Conservation (phyloP, 1,284 basidiomycete genomes). For the Leccinum variabile region DNA sequence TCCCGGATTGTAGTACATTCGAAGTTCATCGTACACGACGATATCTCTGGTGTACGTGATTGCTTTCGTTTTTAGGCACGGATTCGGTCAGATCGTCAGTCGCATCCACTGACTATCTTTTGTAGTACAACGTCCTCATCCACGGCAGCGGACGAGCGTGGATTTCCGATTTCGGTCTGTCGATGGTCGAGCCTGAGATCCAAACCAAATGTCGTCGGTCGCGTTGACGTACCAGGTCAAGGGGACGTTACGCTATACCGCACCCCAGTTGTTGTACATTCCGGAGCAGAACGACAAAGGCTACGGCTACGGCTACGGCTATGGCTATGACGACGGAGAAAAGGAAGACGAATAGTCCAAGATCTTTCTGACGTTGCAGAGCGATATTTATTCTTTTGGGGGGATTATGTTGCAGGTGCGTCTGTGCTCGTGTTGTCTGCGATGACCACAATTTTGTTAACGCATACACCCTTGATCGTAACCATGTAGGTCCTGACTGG, state of each 20-base stretch:
- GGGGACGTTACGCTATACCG: slow-evolving; percentile 26
- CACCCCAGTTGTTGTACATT: slow-evolving; percentile 21
- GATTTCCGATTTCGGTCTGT: slow-evolving; percentile 26
- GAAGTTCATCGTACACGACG: slow-evolving; percentile 25
- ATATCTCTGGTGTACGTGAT: slow-evolving; percentile 32
- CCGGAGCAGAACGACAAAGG: neutral
- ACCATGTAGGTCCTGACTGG: slow-evolving; percentile 26
- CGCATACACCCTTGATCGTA: neutral
- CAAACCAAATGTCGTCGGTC: slow-evolving; percentile 9
- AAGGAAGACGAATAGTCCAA: neutral
- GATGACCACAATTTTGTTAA: neutral
- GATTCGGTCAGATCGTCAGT: neutral
- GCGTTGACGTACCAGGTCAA: slow-evolving; percentile 20
- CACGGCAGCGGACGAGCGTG: slow-evolving; percentile 24
- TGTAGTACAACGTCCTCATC: slow-evolving; percentile 26
- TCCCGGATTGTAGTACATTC: slow-evolving; percentile 24
- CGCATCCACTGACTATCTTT: neutral
- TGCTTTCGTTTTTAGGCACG: neutral
- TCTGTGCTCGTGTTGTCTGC: neutral
- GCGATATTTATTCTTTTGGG: slow-evolving; percentile 28
- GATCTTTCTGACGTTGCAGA: slow-evolving; percentile 21
- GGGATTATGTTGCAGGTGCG: slow-evolving; percentile 29
- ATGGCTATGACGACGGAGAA: neutral
- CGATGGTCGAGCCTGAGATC: slow-evolving; percentile 13
- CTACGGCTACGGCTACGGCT: neutral